These are phyloP conservation scores for Mycocentrospora acerina DNA, from an alignment of 2,329 filamentous ascomycete genomes.

Conservation along the genomic window DNA sequence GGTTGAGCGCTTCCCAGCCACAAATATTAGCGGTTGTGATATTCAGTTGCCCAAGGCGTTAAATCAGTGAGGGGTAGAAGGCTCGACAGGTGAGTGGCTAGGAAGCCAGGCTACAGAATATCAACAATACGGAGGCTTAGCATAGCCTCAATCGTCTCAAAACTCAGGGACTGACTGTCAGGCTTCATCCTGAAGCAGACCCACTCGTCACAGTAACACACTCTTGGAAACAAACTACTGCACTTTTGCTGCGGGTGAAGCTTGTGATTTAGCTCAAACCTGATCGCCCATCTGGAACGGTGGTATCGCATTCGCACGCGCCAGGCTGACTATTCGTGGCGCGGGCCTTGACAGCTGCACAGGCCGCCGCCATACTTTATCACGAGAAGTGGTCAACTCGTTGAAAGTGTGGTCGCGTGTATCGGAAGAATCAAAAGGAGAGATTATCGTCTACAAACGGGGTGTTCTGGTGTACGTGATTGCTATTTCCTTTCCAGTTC, in stretches of 20 bases:
- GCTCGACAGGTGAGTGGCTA: constrained; percentile 22
- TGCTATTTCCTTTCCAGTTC: constrained; percentile 25
- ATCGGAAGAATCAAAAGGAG: constrained; percentile 10
- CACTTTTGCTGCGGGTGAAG: constrained; percentile 22
- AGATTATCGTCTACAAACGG: constrained; percentile 15
- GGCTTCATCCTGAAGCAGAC: constrained; percentile 20
- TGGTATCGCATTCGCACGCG: constrained; percentile 20
- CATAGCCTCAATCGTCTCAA: constrained; percentile 28
- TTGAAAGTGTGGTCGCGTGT: constrained; percentile 23
- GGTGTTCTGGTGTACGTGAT: constrained; percentile 38
- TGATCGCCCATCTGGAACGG: constrained; percentile 15
- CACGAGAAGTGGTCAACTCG: constrained; percentile 5
- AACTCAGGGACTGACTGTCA: constrained; percentile 14
- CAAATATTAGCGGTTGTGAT: constrained; percentile 11
- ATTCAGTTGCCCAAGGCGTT: constrained; percentile 23
- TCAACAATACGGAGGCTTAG: constrained; percentile 16
- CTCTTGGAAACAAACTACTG: constrained; percentile 18
- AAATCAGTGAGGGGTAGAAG: constrained; percentile 18
- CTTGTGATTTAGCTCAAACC: constrained; percentile 11
- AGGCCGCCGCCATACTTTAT: too few species aligned
- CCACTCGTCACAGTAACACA: constrained; percentile 21
- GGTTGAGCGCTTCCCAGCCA: constrained; percentile 25
- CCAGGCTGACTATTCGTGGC: constrained; percentile 25
- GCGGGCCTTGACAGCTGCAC: constrained; percentile 14
- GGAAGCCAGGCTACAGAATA: constrained; percentile 22